phyloP scores from a whole-genome alignment of 2,329 filamentous ascomycete genomes.

The Ophiostoma piceae region DNA sequence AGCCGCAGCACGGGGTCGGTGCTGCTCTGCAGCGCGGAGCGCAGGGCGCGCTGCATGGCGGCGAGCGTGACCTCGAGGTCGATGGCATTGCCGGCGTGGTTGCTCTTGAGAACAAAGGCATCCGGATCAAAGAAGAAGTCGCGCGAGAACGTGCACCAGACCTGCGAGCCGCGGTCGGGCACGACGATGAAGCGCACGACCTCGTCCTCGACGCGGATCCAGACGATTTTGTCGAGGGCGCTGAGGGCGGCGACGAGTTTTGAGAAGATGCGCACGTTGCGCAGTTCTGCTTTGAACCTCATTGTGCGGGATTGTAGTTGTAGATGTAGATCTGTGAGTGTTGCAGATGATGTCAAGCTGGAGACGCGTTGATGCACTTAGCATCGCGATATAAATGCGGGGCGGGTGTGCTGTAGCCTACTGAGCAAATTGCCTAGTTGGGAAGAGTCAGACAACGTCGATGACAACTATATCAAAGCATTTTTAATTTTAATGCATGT shows the following conservation, averaged over 20 bases:
- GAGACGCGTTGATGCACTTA: constrained; percentile 4
- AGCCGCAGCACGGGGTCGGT: constrained; percentile 78
- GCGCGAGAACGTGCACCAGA: constrained; percentile 63
- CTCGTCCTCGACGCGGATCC: constrained; percentile 83
- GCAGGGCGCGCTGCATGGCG: constrained; percentile 83
- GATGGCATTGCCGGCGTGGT: constrained; percentile 77
- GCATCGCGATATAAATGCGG: constrained; percentile 20
- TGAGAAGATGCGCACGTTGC: constrained; percentile 56
- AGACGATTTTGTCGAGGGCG: constrained; percentile 74
- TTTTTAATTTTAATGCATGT: too few species aligned
- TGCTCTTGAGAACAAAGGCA: constrained; percentile 78
- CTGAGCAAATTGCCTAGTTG: constrained; percentile 23
- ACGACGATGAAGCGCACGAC: constrained; percentile 92
- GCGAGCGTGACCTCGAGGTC: constrained; percentile 93
- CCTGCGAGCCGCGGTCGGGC: constrained; percentile 88
- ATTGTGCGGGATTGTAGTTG: constrained; percentile 14
- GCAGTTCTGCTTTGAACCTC: constrained; percentile 49
- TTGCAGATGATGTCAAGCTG: background rate
- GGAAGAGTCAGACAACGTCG: constrained; percentile 15
- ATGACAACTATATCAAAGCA: background rate
- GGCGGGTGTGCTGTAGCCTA: background rate
- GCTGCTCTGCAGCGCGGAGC: constrained; percentile 70
- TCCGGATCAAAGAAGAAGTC: constrained; percentile 82
- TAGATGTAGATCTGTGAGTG: background rate
- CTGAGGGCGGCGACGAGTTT: constrained; percentile 60